phyloP scores from a whole-genome alignment of 306 rosid species.

The Bauhinia variegata region DNA sequence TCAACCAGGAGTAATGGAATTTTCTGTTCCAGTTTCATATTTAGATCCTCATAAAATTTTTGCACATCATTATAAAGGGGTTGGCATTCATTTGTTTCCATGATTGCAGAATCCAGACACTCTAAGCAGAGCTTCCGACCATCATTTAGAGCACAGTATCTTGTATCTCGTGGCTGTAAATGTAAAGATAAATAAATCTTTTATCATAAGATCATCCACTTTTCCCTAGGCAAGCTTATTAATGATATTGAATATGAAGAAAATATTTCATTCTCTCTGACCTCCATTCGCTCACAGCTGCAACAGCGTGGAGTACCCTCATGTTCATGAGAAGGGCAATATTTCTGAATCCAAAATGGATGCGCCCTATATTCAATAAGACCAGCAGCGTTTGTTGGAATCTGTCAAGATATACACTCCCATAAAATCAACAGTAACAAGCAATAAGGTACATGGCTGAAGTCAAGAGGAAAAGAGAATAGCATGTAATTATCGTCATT shows the following conservation, averaged over 20 bases:
- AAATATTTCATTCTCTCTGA: slow-evolving; percentile 43
- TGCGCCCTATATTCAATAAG: slow-evolving; percentile 99
- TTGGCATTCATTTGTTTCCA: slow-evolving; percentile 85
- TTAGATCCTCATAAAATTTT: slow-evolving; percentile 75
- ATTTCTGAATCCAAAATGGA: slow-evolving; percentile 97
- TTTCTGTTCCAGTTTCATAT: slow-evolving; percentile 91
- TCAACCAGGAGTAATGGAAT: slow-evolving; percentile 94
- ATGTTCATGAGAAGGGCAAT: slow-evolving; percentile 95
- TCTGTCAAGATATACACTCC: slow-evolving; percentile 77
- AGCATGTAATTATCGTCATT: too few species aligned
- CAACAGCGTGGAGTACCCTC: slow-evolving; percentile 94
- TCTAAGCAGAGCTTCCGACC: slow-evolving; percentile 95
- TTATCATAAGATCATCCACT: slow-evolving; percentile 23
- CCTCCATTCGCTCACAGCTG: slow-evolving; percentile 99
- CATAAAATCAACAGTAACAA: slow-evolving; percentile 54
- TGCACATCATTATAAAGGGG: slow-evolving; percentile 85
- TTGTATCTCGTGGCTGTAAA: slow-evolving; percentile 72
- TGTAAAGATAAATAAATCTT: slow-evolving; percentile 27
- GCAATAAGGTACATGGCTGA: too few species aligned
- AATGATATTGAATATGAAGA: slow-evolving; percentile 22
- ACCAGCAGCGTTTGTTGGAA: slow-evolving; percentile 99
- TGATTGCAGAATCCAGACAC: slow-evolving; percentile 91
- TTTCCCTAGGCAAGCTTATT: slow-evolving; percentile 26
- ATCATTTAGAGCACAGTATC: slow-evolving; percentile 73
- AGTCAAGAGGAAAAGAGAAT: too few species aligned